Base-by-base conservation (phyloP, 2,329 filamentous ascomycete species). In the Diaporthe eres region DNA sequence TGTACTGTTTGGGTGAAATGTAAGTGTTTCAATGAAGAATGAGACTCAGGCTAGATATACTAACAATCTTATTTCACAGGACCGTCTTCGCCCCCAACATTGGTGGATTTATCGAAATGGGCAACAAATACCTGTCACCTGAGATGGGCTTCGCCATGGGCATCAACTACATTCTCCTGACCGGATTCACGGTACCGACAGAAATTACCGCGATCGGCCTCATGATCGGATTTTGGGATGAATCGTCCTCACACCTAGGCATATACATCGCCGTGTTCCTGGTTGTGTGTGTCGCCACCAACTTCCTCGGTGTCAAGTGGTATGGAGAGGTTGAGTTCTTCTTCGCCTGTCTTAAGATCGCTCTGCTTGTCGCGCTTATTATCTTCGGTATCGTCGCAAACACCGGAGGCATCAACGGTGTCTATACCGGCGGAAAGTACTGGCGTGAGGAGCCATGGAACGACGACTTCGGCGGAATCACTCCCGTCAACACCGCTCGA, bases 341-440 rank as follows among this genome's bases (percentile, higher is more conserved):
- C 37, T 77, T 77, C 47, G 75, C 74, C 42, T 73, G 75, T 37
- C 74, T 77, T 7, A 77, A 77, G 74, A 72, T 77, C 47, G 73
- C 74, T 25, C 71, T 75, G 7, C 51, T 77, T 3, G 68, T 77
- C 13, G 75, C 55, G 13, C 28, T 93, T 80, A 92, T 93, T 76
- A 86, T 93, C 42, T 85, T 92, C 60, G 89, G 91, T 2, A 91
- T 93, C 63, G 90, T 85, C 2, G 89, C 91, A 57, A 91, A 91
- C 76, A 87, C 85, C 73, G 91, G 91, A 25, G 91, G 85, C 7
- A 70, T 75, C 39, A 65, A 77, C 39, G 73, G 74, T 8, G 75
- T 76, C 15, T 77, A 77, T 34, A 75, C 74, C 4, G 75, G 75
- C 7, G 74, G 74, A 34, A 77, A 73, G 47, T 77, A 77, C 73